Conservation (phyloP, 352 stramenopile species). For the Aphanomyces astaci region DNA sequence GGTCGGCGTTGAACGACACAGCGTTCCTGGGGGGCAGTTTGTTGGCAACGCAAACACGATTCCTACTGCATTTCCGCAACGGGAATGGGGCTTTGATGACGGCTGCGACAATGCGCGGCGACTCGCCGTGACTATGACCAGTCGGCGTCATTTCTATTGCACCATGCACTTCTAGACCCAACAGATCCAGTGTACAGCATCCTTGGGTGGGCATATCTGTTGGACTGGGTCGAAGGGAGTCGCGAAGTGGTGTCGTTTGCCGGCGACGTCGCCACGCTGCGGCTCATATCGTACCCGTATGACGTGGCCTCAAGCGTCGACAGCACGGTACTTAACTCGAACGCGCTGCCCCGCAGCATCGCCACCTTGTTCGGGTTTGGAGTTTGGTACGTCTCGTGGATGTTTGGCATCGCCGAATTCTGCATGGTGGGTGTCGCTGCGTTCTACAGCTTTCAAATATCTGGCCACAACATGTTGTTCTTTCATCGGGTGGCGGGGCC, state of each 20-base stretch:
- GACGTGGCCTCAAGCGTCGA: background rate
- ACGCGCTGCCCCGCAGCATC: background rate
- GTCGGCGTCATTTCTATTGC: background rate
- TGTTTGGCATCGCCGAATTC: background rate
- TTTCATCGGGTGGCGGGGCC: constrained; percentile 8
- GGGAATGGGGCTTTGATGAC: background rate
- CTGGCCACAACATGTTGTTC: background rate
- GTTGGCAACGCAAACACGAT: background rate
- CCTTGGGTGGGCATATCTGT: background rate
- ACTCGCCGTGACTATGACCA: background rate
- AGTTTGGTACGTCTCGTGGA: background rate
- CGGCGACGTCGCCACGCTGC: background rate
- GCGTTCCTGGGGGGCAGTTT: background rate
- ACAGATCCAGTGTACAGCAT: background rate
- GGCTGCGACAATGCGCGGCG: background rate
- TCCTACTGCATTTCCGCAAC: background rate
- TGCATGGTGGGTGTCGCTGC: background rate
- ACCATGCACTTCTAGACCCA: background rate
- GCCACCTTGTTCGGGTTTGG: background rate
- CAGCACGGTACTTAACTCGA: background rate
- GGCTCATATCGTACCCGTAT: constrained; percentile 1
- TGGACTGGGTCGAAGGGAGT: constrained; percentile 3
- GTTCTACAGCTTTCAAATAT: constrained; percentile 6
- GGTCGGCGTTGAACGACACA: background rate
- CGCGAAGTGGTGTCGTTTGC: constrained; percentile 19